phyloP scores from a whole-genome alignment of 441 rosid species.

The Raphanus hybrid region DNA sequence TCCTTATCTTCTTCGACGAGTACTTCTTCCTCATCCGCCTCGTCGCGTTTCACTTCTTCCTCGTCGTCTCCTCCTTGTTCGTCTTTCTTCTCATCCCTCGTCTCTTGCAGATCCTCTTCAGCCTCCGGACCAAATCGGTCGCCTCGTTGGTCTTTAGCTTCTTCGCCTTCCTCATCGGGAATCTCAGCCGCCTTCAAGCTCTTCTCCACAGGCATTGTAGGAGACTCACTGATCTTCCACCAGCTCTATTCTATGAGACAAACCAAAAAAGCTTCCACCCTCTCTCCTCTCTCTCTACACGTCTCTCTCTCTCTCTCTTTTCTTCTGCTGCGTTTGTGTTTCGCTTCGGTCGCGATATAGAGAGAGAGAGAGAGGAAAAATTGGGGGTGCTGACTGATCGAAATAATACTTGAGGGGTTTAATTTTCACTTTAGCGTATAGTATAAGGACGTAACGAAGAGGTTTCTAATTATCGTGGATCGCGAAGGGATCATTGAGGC shows the following conservation, averaged over 20 bases:
- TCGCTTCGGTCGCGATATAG: constrained; percentile 30
- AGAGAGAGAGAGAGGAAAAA: constrained; percentile 12
- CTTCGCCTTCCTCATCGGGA: constrained; percentile 41
- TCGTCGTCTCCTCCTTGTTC: constrained; percentile 24
- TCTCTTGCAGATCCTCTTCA: constrained; percentile 34
- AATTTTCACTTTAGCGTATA: neutral
- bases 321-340: constrained; percentile 26
- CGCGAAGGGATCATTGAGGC: neutral
- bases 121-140: constrained; percentile 41
- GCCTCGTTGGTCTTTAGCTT: constrained; percentile 35
- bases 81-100: constrained; percentile 18
- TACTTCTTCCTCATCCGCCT: constrained; percentile 37
- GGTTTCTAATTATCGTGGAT: neutral
- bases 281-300: neutral
- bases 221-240: constrained; percentile 15
- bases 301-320: neutral
- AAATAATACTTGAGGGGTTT: neutral
- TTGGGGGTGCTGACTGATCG: neutral
- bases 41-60: constrained; percentile 40
- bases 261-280: neutral
- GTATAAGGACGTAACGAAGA: neutral
- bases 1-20: neutral
- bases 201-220: constrained; percentile 73
- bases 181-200: constrained; percentile 52
- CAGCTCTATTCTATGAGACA: neutral